Evolutionary conservation across 192 early-diverging fungal species (phyloP), one percentile per base, ranked within the genome.

Genomic region (Coemansia sp.): DNA sequence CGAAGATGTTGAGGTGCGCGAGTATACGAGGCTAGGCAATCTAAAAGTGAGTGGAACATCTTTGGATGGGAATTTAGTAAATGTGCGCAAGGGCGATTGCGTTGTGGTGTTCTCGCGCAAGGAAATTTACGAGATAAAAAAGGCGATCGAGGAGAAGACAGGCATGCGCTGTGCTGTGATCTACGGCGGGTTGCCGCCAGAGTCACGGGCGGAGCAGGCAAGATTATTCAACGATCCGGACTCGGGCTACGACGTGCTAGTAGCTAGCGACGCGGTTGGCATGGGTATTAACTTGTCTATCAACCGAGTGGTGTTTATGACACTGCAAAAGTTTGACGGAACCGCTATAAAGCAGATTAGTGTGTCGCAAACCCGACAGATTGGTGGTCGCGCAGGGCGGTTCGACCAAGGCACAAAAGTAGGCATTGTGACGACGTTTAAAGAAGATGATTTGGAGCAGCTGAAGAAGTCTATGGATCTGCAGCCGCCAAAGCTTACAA

Each of bases 281-380:
- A 98, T 98, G 96, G 96, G 96, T 0, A 82, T 96, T 10, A 98
- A 98, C 71, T 64, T 98, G 87, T 92, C 93, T 50, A 97, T 98
- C 62, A 86, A 88, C 8, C 88, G 96, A 18, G 85, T 98, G 28
- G 84, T 97, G 19, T 96, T 98, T 70, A 87, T 88, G 47, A 69
- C 84, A 0, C 55, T 93, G 18, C 60, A 77, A 47, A 98, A 98
- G 74, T 97, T 82, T 48, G 85, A 98, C 74, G 94, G 96, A 30
- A 61, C 67, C 10, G 53, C 58, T 4, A 54, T 74, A 3, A 60
- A 61, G 8, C 64, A 65, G 3, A 73, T 98, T 26, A 83, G 83
- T 28, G 65, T 90, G 22, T 91, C 93, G 31, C 91, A 93, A 75
- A 78, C 90, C 10, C 94, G 95, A 68, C 95, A 98, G 74, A 98